phyloP scores from a whole-genome alignment of 2,329 filamentous ascomycete genomes.

The Aspergillus sp. region DNA sequence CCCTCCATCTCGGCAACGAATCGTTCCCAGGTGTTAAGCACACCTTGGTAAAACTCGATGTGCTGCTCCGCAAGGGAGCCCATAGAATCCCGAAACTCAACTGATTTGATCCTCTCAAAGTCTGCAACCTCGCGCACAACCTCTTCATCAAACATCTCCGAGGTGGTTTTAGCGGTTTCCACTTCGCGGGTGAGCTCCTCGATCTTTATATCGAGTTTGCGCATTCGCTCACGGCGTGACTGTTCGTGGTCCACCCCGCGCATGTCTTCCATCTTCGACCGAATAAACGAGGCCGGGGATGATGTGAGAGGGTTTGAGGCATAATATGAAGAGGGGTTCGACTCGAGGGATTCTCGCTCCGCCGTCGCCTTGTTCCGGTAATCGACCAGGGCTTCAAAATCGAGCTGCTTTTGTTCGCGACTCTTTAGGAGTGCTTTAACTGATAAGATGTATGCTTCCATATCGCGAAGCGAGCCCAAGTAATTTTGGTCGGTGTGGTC shows the following conservation, averaged over 20 bases:
- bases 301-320: constrained; percentile 52
- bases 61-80: constrained; percentile 81
- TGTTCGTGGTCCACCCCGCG: constrained; percentile 96
- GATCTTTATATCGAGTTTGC: constrained; percentile 89
- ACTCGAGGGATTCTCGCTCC: constrained; percentile 78
- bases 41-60: constrained; percentile 78
- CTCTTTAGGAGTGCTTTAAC: constrained; percentile 87
- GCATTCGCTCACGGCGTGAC: constrained; percentile 77
- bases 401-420: constrained; percentile 94
- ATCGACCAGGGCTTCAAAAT: constrained; percentile 93
- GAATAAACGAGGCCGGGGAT: constrained; percentile 82
- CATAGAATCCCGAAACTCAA: constrained; percentile 86
- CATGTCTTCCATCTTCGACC: constrained; percentile 93
- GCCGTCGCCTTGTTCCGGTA: constrained; percentile 88
- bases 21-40: constrained; percentile 80
- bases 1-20: constrained; percentile 88
- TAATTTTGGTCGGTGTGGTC: constrained; percentile 96
- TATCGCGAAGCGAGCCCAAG: constrained; percentile 85
- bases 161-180: constrained; percentile 80
- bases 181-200: constrained; percentile 88
- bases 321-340: constrained; percentile 61
- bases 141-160: constrained; percentile 93
- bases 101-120: constrained; percentile 94
- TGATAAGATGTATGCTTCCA: constrained; percentile 90
- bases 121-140: constrained; percentile 89